These are phyloP conservation scores for Colletotrichum magnum DNA, from an alignment of 2,329 filamentous ascomycete genomes.

Conservation along the genomic window DNA sequence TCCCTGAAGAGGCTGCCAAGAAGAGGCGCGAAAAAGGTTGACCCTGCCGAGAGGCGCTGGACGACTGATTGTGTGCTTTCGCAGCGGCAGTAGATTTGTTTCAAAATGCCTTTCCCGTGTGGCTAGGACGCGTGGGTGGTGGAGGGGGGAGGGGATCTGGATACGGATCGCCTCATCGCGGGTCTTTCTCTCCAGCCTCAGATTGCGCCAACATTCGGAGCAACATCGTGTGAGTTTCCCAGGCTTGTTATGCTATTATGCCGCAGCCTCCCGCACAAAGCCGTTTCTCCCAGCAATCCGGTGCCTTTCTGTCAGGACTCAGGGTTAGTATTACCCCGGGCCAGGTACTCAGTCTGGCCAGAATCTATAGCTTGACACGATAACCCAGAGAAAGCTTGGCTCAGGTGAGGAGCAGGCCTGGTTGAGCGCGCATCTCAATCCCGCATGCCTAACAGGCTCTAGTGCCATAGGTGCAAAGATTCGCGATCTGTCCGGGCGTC, in stretches of 20 bases:
- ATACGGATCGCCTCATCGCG: constrained; percentile 26
- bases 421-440: constrained; percentile 40
- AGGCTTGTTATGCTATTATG: constrained; percentile 27
- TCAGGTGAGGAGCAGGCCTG: constrained; percentile 27
- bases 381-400: constrained; percentile 36
- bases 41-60: constrained; percentile 7
- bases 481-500: constrained; percentile 39
- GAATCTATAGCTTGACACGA: constrained; percentile 31
- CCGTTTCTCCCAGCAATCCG: not conserved
- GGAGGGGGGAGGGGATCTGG: constrained; percentile 28
- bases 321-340: too few relatives aligned
- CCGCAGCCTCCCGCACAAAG: not conserved
- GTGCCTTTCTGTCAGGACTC: not conserved
- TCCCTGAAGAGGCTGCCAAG: constrained; percentile 24
- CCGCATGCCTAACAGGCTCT: constrained; percentile 37
- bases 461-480: constrained; percentile 39
- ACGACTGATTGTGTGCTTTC: constrained; percentile 14
- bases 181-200: constrained; percentile 19
- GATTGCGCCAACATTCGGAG: not conserved
- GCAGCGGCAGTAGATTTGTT: constrained; percentile 34
- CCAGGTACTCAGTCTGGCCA: not conserved
- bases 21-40: constrained; percentile 19
- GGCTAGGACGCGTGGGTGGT: constrained; percentile 26
- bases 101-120: constrained; percentile 28
- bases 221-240: constrained; percentile 17